Percentiles rank a stretch among this genome's conserved stretches.
These are phyloP conservation scores for Aplosporella prunicola DNA, from an alignment of 2,329 filamentous ascomycete genomes.

Conservation along the genomic window DNA sequence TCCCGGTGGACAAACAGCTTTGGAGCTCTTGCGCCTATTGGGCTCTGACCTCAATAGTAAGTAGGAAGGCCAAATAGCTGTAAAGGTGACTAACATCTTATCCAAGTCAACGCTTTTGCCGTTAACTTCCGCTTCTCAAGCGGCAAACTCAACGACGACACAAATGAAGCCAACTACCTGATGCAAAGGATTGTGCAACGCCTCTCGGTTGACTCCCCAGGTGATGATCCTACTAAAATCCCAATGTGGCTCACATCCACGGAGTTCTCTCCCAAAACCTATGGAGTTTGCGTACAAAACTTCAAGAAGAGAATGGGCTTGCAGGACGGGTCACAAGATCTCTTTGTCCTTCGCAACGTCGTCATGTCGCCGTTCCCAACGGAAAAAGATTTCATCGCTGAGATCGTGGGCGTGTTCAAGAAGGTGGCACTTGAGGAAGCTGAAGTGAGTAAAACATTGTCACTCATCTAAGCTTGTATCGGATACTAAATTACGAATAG, in stretches of 20 bases:
- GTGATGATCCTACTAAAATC: conserved; percentile 32
- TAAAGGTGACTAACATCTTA: background rate
- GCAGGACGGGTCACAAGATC: conserved; percentile 22
- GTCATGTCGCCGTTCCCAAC: conserved; percentile 40
- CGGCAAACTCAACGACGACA: conserved; percentile 33
- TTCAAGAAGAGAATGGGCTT: conserved; percentile 37
- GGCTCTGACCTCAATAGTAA: conserved; percentile 41
- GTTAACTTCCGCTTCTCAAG: conserved; percentile 35
- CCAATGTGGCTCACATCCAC: conserved; percentile 40
- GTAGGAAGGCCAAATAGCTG: background rate
- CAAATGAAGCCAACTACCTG: conserved; percentile 42
- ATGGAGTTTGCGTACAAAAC: conserved; percentile 32
- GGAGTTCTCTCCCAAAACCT: conserved; percentile 31
- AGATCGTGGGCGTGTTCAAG: conserved; percentile 27
- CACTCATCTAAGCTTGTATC: background rate
- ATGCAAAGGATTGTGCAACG: conserved; percentile 36
- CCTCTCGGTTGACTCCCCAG: conserved; percentile 33
- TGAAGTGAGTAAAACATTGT: background rate
- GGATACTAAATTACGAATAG: background rate
- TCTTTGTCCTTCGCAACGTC: conserved; percentile 40
- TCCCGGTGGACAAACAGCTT: conserved; percentile 23
- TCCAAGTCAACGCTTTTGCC: conserved; percentile 34
- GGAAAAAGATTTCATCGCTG: conserved; percentile 31
- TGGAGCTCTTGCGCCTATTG: conserved; percentile 32
- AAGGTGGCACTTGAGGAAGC: conserved; percentile 22